phyloP scores from a whole-genome alignment of 352 stramenopile genomes.

The Thalassiosira exigua region DNA sequence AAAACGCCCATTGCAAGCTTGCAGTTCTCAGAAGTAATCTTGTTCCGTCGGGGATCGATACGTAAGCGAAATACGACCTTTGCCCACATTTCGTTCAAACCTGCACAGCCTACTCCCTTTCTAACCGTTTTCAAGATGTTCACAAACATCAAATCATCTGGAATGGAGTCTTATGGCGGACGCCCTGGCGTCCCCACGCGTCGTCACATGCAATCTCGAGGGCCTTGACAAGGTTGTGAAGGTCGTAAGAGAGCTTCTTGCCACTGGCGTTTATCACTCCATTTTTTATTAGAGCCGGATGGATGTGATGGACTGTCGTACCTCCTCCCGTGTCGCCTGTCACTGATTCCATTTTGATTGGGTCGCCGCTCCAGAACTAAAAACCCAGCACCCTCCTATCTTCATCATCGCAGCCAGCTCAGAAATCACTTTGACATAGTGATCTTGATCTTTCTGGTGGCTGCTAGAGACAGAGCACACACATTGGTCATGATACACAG shows the following conservation, averaged over 20 bases:
- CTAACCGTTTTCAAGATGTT: constrained; percentile 2
- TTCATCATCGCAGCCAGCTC: neutral
- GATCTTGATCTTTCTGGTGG: neutral
- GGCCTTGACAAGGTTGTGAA: constrained; percentile 25
- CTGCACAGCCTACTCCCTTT: neutral
- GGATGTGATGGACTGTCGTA: constrained; percentile 19
- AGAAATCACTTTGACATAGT: neutral
- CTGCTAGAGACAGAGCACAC: too few species aligned
- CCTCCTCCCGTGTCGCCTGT: constrained; percentile 32
- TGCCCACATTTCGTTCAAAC: constrained; percentile 7
- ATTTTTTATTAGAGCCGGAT: constrained; percentile 7
- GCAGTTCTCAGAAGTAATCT: neutral
- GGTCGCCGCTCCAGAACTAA: neutral
- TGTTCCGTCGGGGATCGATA: neutral
- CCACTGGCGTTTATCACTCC: neutral
- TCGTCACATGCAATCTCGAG: constrained; percentile 25
- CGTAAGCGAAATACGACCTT: neutral
- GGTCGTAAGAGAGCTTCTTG: constrained; percentile 9
- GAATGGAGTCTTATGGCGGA: constrained; percentile 20
- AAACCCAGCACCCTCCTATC: neutral
- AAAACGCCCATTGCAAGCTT: neutral
- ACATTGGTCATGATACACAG: too few species aligned
- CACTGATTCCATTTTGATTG: neutral
- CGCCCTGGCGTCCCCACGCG: constrained; percentile 23
- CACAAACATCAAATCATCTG: constrained; percentile 35